Percentiles rank a stretch among this genome's conserved stretches.
These are phyloP conservation scores for Cymbopogon flexuosus DNA, from an alignment of 202 grass and related monocot genomes.

Conservation along the genomic window DNA sequence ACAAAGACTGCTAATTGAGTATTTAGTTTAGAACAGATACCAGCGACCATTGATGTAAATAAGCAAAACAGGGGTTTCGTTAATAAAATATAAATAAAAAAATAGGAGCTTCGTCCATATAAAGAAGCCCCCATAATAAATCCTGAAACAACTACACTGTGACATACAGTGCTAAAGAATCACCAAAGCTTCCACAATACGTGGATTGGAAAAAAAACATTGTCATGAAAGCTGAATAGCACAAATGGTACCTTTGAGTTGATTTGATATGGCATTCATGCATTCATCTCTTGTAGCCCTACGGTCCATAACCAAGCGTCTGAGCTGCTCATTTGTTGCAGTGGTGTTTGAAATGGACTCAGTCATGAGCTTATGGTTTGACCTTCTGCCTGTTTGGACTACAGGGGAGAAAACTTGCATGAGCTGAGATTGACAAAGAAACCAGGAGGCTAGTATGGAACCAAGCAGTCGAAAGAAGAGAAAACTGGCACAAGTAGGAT, in stretches of 20 bases:
- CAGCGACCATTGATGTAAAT: too few species aligned
- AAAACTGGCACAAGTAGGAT: neutral
- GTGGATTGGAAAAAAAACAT: neutral
- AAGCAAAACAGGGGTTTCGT: too few species aligned
- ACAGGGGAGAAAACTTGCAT: neutral
- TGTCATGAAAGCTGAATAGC: neutral
- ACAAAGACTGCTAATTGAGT: neutral
- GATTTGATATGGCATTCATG: conserved; percentile 43
- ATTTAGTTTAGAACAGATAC: neutral
- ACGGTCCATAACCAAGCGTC: conserved; percentile 40
- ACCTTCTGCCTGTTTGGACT: conserved; percentile 52
- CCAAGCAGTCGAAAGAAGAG: neutral
- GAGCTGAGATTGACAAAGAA: neutral
- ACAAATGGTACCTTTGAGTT: conserved; percentile 7
- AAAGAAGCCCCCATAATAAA: neutral
- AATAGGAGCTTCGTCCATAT: neutral
- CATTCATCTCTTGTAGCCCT: conserved; percentile 52
- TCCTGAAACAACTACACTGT: neutral
- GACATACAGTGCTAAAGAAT: neutral
- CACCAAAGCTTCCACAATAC: neutral
- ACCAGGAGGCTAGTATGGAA: neutral
- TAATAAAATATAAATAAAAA: neutral
- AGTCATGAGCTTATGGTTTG: conserved; percentile 28
- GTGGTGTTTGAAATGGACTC: conserved; percentile 47
- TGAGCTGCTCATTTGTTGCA: conserved; percentile 57